Evolutionary conservation across 73 alveolate genomes (phyloP), one percentile per base, ranked within the genome.

Genomic region (Halteria grandinella): DNA sequence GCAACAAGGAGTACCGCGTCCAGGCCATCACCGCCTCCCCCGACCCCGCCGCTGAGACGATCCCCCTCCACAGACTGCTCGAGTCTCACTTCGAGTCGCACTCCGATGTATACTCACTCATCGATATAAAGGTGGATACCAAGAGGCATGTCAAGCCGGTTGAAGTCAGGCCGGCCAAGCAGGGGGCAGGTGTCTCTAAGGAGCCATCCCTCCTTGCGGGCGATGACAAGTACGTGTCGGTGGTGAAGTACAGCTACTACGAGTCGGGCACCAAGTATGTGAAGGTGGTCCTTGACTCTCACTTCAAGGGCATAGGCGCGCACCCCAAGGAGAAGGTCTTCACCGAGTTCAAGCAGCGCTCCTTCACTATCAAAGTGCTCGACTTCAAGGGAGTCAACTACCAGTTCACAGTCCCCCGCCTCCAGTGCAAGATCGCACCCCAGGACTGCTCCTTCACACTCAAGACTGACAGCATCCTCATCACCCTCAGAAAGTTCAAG

Each of bases 301-400:
- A 5, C 47, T 32, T 77, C 48, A 55, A 47, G 31, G 80, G 55
- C n/a, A 66, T 77, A 0, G 52, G 60, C 36, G 44, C n/a, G 1
- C 89, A 64, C 34, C 72, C 49, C 0, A 55, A 85, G 28, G 81
- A 76, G 21, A 48, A 33, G 47, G 77, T 77, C 14, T 55, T 40
- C 34, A 54, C 53, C 48, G 70, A 60, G 41, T 85, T 85, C 62
- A 63, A 60, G 39, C 57, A 62, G 21, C 62, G 83, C 20, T 31
- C 76, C 14, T 66, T 85, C 34, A 62, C 36, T 27, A 25, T 85
- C 5, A 24, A 40, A 11, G 62, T 85, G 21, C 23, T 23, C 25
- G 89, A 85, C 55, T 85, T 12, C 82, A 84, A 89, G 57, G 96
- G 96, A n/a, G 58, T 85, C 55, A 89, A 89, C 75, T 89, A 85